Base-by-base conservation (phyloP, 768 basidiomycete species). In the Naganishia friedmannii region DNA sequence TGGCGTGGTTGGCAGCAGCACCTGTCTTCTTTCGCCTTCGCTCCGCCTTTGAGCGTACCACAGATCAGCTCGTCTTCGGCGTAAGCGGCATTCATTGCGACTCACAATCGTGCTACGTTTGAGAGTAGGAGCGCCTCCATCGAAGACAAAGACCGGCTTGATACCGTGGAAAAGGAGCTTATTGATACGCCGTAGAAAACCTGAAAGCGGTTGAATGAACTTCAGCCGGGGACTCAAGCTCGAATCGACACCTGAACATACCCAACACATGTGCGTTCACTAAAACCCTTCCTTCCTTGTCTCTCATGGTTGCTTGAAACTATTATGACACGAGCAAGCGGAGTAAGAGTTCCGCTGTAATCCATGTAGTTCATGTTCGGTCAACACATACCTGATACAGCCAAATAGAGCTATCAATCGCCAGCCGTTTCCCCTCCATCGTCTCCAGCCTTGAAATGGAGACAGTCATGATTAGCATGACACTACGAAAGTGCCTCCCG, bases 371-470 rank as follows among this genome's bases (percentile, higher is more conserved):
- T 15, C n/a, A n/a, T 17, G 23, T 19, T 39, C 5, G 2, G 34
- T 31, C 32, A 23, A n/a, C 23, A 68, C 76, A 53, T 26, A 79
- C 80, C 81, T 99, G 96, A 81, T 99, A 99, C 66, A 99, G 88
- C 96, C 96, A 99, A 73, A 99, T 98, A 74, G 93, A 96, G 3
- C 94, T 97, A 82, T 99, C 96, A 68, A 99, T 98, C 2, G 96
- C 96, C 83, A 99, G 87, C 12, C 87, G 84, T 79, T 93, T 95
- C n/a, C 93, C 93, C 77, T 94, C 93, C 78, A 94, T 86, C 0
- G 90, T 93, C 82, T 99, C 95, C 67, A 98, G 84, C 81, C 93
- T 95, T 55, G 3, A 10, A 3, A 10, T n/a, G 76, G 60, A 73
- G 53, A 56, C 2, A 15, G 42, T 42, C 9, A 42, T 42, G 42